Conservation (phyloP, 805 yeast genomes). For the Myxozyma neotropica region DNA sequence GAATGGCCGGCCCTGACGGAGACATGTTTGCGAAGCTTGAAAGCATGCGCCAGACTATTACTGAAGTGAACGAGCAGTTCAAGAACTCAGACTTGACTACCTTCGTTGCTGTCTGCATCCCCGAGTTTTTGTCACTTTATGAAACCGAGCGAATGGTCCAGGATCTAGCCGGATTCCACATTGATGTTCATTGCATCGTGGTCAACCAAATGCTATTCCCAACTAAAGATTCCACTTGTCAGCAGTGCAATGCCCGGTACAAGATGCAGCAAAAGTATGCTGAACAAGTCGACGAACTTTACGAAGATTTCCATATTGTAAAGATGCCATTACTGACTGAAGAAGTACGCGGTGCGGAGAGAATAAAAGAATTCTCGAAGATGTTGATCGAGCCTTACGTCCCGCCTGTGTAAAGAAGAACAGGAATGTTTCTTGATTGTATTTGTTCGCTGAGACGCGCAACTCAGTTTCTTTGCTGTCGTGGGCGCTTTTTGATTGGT, state of each 20-base stretch:
- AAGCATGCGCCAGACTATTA: conserved; percentile 76
- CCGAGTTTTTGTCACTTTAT: conserved; percentile 92
- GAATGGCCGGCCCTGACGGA: conserved; percentile 54
- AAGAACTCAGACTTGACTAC: conserved; percentile 96
- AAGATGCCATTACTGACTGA: conserved; percentile 93
- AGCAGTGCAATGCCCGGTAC: conserved; percentile 89
- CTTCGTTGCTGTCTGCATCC: conserved; percentile 89
- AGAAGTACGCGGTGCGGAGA: conserved; percentile 91
- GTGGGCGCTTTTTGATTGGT: too few species aligned
- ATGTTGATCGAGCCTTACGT: conserved; percentile 56
- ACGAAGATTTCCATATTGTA: conserved; percentile 95
- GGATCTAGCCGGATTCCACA: conserved; percentile 89
- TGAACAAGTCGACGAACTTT: conserved; percentile 92
- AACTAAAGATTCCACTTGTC: conserved; percentile 63
- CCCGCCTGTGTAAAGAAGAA: conserved; percentile 15
- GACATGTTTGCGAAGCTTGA: conserved; percentile 79
- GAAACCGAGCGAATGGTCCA: conserved; percentile 98
- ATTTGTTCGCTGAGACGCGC: too few species aligned
- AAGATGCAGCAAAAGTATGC: conserved; percentile 94
- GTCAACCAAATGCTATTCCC: conserved; percentile 93
- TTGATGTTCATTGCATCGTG: conserved; percentile 95
- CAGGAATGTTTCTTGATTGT: too few species aligned
- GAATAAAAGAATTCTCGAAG: conserved; percentile 78
- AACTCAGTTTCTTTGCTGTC: too few species aligned
- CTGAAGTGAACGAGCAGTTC: conserved; percentile 90